A percentile compares a stretch with the other conserved stretches of the same genome.
Evolutionary conservation across 352 stramenopile genomes (phyloP).

Genomic region (Sclerospora graminicola): DNA sequence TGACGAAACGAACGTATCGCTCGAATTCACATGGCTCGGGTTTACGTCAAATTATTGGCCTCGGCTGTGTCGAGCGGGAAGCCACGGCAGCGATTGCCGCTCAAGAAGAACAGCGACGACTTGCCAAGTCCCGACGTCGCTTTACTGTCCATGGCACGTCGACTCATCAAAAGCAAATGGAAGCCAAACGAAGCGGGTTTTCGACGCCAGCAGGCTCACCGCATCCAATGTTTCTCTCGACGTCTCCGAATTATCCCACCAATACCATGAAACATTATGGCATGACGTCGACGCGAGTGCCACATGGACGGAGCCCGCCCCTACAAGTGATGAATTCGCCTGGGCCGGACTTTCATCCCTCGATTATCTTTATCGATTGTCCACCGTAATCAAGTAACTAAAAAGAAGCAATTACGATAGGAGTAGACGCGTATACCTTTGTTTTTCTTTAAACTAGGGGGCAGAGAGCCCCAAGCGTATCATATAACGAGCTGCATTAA

Average conservation of each 20-base stretch:
- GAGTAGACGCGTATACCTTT: no score
- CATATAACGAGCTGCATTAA: no score
- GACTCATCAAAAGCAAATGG: constrained; percentile 8
- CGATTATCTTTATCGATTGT: constrained; percentile 29
- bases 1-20: constrained; percentile 1
- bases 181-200: constrained; percentile 8
- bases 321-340: constrained; percentile 3
- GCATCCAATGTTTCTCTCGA: neutral
- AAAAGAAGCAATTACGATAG: neutral
- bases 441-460: no score
- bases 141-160: constrained; percentile 23
- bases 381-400: constrained; percentile 16
- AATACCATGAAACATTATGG: constrained; percentile 2
- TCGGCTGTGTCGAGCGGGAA: constrained; percentile 1
- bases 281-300: constrained; percentile 2
- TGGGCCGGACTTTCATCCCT: constrained; percentile 13
- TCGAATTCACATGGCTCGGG: constrained; percentile 11
- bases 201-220: constrained; percentile 10
- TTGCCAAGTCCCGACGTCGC: constrained; percentile 14
- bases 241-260: no score
- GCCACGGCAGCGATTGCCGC: constrained; percentile 1
- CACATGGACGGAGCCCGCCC: constrained; percentile 5
- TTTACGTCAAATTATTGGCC: constrained; percentile 7
- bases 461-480: no score
- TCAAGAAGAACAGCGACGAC: constrained; percentile 10